Conservation (phyloP, 371 early-diverging fungal genomes). For the Actinomucor elegans region DNA sequence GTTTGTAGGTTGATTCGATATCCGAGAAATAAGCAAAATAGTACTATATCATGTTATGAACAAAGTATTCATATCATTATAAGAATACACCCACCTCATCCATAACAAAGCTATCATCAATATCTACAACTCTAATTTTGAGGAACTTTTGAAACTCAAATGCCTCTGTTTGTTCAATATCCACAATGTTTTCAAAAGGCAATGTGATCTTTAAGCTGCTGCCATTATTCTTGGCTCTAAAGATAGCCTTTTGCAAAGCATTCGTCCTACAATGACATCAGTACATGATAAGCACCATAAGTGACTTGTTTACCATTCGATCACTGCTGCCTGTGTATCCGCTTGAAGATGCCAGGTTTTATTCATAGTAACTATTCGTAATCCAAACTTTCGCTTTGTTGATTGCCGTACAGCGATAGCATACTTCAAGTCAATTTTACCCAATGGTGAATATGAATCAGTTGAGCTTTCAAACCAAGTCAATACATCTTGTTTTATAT, state of each 20-base stretch:
- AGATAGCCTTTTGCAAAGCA: slow-evolving; percentile 63
- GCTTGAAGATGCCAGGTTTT: slow-evolving; percentile 59
- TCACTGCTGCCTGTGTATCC: slow-evolving; percentile 48
- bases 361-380: slow-evolving; percentile 57
- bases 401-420: slow-evolving; percentile 54
- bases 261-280: slow-evolving; percentile 39
- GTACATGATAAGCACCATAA: background rate
- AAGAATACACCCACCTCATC: slow-evolving; percentile 55
- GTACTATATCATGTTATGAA: slow-evolving; percentile 39
- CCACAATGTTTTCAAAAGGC: slow-evolving; percentile 58
- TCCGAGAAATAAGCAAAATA: slow-evolving; percentile 71
- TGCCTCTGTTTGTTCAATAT: slow-evolving; percentile 58
- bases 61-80: background rate
- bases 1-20: slow-evolving; percentile 40
- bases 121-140: slow-evolving; percentile 60
- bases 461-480: slow-evolving; percentile 63
- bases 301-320: slow-evolving; percentile 50
- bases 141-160: slow-evolving; percentile 63
- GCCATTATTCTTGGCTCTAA: slow-evolving; percentile 63
- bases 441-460: slow-evolving; percentile 70
- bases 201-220: slow-evolving; percentile 64
- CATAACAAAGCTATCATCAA: slow-evolving; percentile 57
- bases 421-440: slow-evolving; percentile 69
- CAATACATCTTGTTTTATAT: slow-evolving; percentile 64
- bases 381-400: slow-evolving; percentile 48